Evolutionary conservation across 192 early-diverging fungal species (phyloP), one percentile per base, ranked within the genome.

Genomic region (Backusella circina): DNA sequence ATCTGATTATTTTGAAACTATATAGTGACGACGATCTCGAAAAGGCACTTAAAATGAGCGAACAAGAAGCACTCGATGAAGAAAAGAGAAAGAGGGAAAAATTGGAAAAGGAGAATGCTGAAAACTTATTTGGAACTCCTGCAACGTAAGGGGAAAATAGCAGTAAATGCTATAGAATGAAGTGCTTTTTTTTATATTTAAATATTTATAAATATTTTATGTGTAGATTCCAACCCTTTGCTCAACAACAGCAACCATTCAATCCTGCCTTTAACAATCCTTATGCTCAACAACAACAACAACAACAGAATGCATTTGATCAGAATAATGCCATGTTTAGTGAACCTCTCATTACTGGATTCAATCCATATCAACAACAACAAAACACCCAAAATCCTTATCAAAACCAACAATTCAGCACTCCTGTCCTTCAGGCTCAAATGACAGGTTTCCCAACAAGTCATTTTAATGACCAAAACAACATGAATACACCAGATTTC

Each of bases 51-150:
- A 65, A 75, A 50, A 28, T 73, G 8, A 83, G 81, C 41, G 67
- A 79, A 74, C 67, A 76, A 41, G 81, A 83, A 54, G 81, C 77
- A 7, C 67, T 47, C 23, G 81, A 82, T 30, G 68, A 76, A 31
- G 81, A 79, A 51, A 57, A 36, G n/a, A 61, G 61, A 72, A 68
- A 83, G 72, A 32, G 73, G n/a, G 72, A 75, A 39, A 51, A 26
- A 16, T 65, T 71, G 13, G 47, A 68, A 36, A 68, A 72, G 23
- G 38, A 78, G 31, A 76, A 79, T 65, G 78, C 75, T 31, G 64
- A 57, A 1, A 65, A 71, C 3, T 68, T 71, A 31, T 73, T 79
- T 71, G 67, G 81, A 28, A 61, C 54, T 61, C 54, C 54, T 61
- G 8, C 54, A 30, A 61, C 54, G 54, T 61, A 50, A 44, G 13